Base-by-base conservation (phyloP, 345 rosid genomes). In the Eucalyptus dawsonii region DNA sequence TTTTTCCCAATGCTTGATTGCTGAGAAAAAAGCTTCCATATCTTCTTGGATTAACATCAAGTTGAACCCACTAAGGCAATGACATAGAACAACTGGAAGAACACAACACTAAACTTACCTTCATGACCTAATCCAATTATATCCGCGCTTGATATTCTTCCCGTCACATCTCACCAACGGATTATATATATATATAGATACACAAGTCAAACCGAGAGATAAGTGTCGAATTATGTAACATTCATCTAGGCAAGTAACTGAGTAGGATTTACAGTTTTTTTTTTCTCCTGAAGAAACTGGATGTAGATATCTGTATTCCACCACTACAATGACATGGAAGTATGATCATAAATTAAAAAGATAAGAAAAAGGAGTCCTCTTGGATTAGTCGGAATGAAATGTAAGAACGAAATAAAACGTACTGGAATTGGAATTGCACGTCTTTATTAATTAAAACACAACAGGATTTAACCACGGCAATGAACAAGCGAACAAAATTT, bases 141-240 rank as follows among this genome's bases (percentile, higher is more conserved):
- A 51, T 51, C 22, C 2, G n/a, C 1, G 2, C 22, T 51, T 2
- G 9, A 3, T 51, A 17, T 51, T 1, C 56, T 51, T 51, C 56
- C 22, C 1, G 4, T 51, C 8, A 2, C 56, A 51, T 51, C 56
- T 51, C 54, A 51, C 54, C 4, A 4, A 51, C 4, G 9, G 56
- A 51, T 51, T 51, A 17, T 51, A 51, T 51, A 50, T 0, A 50
- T 1, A 17, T 51, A 51, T 51, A 50, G 0, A 50, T 1, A 51
- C 54, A 51, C 56, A 51, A 8, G 83, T 88, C 60, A 54, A 54
- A 54, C 60, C 12, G 12, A 22, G 60, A 56, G 27, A 56, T 56
- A 56, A 4, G 60, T 56, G 27, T 56, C 12, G 3, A 56, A 56
- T 56, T 12, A 56, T 22, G 11, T 56, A 56, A 56, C 25, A 21